Percentiles rank a stretch among this genome's conserved stretches.
These are phyloP conservation scores for button mushroom (Agaricus bisporus) DNA, from an alignment of 768 basidiomycete species.

Conservation along the genomic window DNA sequence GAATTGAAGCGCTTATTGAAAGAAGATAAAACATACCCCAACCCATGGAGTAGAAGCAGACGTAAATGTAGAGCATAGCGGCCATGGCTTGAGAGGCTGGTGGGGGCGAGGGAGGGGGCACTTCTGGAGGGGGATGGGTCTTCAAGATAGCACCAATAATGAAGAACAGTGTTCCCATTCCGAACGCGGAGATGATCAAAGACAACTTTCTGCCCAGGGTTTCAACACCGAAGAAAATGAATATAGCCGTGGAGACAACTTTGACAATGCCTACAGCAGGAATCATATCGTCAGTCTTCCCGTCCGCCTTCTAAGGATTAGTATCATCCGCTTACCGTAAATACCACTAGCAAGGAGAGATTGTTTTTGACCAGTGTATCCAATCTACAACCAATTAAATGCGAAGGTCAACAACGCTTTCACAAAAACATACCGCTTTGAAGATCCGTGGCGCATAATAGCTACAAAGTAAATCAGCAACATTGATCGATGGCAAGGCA, in stretches of 20 bases:
- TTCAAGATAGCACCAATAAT: slow-evolving; percentile 83
- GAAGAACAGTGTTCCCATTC: slow-evolving; percentile 78
- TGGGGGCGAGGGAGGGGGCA: slow-evolving; percentile 31
- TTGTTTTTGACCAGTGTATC: slow-evolving; percentile 51
- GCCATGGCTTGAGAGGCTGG: slow-evolving; percentile 77
- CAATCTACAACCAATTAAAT: slow-evolving; percentile 38
- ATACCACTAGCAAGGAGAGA: slow-evolving; percentile 70
- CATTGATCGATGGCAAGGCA: neutral
- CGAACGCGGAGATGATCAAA: slow-evolving; percentile 65
- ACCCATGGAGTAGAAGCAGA: slow-evolving; percentile 84
- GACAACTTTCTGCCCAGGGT: slow-evolving; percentile 63
- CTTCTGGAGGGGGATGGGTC: slow-evolving; percentile 54
- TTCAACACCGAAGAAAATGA: slow-evolving; percentile 65
- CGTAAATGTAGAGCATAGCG: slow-evolving; percentile 80
- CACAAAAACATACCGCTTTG: slow-evolving; percentile 37
- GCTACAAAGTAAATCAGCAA: slow-evolving; percentile 17
- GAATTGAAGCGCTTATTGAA: slow-evolving; percentile 21
- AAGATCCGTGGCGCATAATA: slow-evolving; percentile 78
- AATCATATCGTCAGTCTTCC: neutral
- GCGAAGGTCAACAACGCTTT: slow-evolving; percentile 3
- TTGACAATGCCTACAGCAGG: slow-evolving; percentile 45
- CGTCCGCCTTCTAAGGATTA: neutral
- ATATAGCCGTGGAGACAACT: slow-evolving; percentile 57
- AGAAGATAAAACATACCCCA: slow-evolving; percentile 45
- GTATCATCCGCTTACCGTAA: slow-evolving; percentile 31